Conservation (phyloP, 768 basidiomycete genomes). For the Mycena albidolilacea region DNA sequence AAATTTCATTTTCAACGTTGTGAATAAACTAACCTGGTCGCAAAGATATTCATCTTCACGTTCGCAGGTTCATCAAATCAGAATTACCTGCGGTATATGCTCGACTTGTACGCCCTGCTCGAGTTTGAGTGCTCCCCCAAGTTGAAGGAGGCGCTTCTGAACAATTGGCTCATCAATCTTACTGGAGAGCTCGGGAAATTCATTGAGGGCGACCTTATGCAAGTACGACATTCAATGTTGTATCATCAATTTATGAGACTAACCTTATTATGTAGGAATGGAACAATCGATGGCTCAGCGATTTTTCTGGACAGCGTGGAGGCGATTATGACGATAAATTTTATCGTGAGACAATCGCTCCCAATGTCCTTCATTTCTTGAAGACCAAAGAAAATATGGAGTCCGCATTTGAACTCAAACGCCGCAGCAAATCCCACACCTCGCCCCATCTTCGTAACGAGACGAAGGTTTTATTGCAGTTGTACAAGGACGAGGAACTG, state of each 20-base stretch:
- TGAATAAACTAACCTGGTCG: no score
- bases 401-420: slow-evolving; percentile 33
- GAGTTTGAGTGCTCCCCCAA: slow-evolving; percentile 7
- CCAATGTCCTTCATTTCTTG: slow-evolving; percentile 42
- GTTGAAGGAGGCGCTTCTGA: slow-evolving; percentile 38
- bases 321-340: slow-evolving; percentile 43
- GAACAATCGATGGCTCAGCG: no score
- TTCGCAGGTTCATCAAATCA: slow-evolving; percentile 6
- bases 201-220: no score
- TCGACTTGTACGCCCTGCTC: no score
- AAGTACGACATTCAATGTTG: no score
- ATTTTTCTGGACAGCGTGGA: background rate
- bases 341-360: slow-evolving; percentile 42
- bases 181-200: no score
- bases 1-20: background rate
- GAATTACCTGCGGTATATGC: no score
- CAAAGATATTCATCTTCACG: slow-evolving; percentile 38
- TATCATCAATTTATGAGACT: no score
- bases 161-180: slow-evolving; percentile 34
- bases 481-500: slow-evolving; percentile 41
- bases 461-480: slow-evolving; percentile 28
- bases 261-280: no score
- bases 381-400: slow-evolving; percentile 43
- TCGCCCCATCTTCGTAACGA: slow-evolving; percentile 32
- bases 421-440: slow-evolving; percentile 37